phyloP scores from a whole-genome alignment of 768 basidiomycete species.

The Leccinum subtestaceum region DNA sequence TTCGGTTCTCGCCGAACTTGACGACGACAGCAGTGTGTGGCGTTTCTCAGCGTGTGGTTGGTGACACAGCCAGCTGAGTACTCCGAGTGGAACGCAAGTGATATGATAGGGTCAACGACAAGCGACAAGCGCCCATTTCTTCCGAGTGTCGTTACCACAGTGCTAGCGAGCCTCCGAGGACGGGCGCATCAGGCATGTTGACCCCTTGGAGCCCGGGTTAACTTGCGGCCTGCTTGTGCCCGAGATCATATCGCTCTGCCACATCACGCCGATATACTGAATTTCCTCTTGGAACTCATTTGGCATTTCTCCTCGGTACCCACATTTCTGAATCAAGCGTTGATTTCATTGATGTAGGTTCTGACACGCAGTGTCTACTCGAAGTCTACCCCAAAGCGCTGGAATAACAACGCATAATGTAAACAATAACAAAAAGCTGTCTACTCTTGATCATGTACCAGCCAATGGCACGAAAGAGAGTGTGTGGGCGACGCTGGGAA shows the following conservation, averaged over 20 bases:
- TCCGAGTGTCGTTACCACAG: neutral
- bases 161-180: neutral
- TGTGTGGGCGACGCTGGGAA: conserved; percentile 6
- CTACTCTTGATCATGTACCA: conserved; percentile 11
- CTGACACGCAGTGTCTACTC: conserved; percentile 4
- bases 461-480: conserved; percentile 10
- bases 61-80: neutral
- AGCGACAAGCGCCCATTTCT: neutral
- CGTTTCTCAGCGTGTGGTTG: neutral
- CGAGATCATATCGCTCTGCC: neutral
- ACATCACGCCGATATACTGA: neutral
- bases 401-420: conserved; percentile 19
- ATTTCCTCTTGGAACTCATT: neutral
- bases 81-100: neutral
- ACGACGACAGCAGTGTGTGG: neutral
- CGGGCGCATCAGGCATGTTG: neutral
- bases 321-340: neutral
- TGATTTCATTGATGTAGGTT: conserved; percentile 1
- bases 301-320: neutral
- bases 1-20: neutral
- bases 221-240: neutral
- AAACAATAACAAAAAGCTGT: conserved; percentile 23
- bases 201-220: neutral
- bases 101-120: neutral
- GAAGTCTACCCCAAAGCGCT: neutral